Evolutionary conservation across 805 yeast species (phyloP), one percentile per base, ranked within the genome.

Genomic region (Isabelozyma heimii): DNA sequence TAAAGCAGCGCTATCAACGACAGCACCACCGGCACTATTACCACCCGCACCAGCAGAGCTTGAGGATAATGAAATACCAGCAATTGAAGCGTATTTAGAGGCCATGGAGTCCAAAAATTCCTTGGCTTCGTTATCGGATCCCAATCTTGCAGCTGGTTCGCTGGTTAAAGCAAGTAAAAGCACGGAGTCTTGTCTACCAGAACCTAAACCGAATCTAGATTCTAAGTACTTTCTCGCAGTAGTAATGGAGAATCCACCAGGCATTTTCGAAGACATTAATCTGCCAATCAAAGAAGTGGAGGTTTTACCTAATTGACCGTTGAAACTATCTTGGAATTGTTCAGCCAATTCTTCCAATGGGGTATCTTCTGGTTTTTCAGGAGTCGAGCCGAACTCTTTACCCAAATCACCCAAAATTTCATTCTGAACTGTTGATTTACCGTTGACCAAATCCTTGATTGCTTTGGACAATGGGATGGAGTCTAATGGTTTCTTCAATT

Each of bases 331-430:
- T 76, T 92, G 97, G 82, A 94, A 89, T 61, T 82, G 85, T 65
- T 90, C 98, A 44, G 98, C 97, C 68, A 94, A 83, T 72, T 94
- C 99, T 65, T 83, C 88, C 60, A 94, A 80, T 53, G 99, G 99
- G 40, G 96, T 88, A 66, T 94, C 99, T 75, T 94, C 99, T 53
- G 99, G 97, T 74, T 94, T 94, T 74, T 94, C 99, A 40, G 99
- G 99, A 44, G 97, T 91, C 42, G 94, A 74, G 62, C 98, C 97
- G 65, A 94, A 94, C 75, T 94, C 99, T 73, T 94, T 94, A 66
- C 98, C 98, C 63, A 94, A 80, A 65, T 94, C 99, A 79, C 99
- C 99, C 60, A 94, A 82, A 59, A 94, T 94, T 79, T 94, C 99
- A 72, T 94, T 94, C 76, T 94, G 99, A 43, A 94, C 92, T 16